Conservation (phyloP, 1,284 basidiomycete genomes). For the Irpex sp. region DNA sequence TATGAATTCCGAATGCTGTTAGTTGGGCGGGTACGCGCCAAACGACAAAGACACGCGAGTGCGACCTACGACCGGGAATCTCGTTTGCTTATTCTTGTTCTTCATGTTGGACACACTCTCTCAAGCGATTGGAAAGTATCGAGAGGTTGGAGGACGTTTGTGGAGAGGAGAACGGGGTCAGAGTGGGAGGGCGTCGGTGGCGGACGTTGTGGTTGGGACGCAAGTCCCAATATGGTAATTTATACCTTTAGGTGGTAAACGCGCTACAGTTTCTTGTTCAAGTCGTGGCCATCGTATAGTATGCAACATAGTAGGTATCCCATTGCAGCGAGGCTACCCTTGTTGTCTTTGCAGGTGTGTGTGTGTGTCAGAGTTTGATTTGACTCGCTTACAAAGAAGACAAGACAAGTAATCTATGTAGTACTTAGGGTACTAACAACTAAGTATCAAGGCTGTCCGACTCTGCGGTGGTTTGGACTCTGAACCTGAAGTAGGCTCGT, state of each 20-base stretch:
- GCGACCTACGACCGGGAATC: constrained; percentile 71
- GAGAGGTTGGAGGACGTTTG: too few species aligned
- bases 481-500: too few species aligned
- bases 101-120: constrained; percentile 45
- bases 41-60: not conserved
- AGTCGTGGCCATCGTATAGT: not conserved
- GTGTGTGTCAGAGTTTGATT: too few species aligned
- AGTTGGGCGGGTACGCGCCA: constrained; percentile 1
- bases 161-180: not conserved
- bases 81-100: constrained; percentile 83
- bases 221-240: not conserved
- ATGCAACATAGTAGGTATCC: too few species aligned
- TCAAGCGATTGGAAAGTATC: too few species aligned
- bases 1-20: not conserved
- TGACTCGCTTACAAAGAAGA: too few species aligned
- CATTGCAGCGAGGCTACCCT: too few species aligned
- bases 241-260: not conserved
- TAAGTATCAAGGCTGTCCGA: too few species aligned
- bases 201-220: not conserved
- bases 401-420: too few species aligned
- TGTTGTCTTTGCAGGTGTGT: too few species aligned
- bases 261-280: not conserved
- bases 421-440: too few species aligned
- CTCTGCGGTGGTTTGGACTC: too few species aligned
- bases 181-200: not conserved